Percentiles rank a stretch among this genome's conserved stretches.
Conservation (phyloP, 1,139 yeast genomes). For the Diutina mesorugosa region DNA sequence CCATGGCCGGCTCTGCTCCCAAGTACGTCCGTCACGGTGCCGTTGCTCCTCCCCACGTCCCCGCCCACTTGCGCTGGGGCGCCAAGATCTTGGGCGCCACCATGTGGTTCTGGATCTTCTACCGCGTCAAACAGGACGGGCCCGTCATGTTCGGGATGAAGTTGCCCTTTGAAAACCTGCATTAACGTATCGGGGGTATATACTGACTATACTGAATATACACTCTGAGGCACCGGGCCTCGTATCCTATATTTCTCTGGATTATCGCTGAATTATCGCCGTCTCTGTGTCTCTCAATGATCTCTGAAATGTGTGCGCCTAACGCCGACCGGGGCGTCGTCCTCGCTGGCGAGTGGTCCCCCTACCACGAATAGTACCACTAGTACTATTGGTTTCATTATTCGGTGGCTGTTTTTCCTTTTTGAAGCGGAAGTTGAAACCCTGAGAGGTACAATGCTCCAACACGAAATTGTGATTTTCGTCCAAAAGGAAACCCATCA, state of each 20-base stretch:
- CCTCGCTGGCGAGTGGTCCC: too few species aligned
- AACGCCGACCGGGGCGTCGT: too few species aligned
- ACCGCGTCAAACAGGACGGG: slow-evolving; percentile 56
- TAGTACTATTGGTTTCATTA: too few species aligned
- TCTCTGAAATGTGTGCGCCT: too few species aligned
- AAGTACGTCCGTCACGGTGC: slow-evolving; percentile 42
- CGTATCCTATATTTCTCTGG: too few species aligned
- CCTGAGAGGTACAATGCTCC: neutral
- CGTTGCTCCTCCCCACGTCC: slow-evolving; percentile 41
- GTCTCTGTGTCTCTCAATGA: too few species aligned
- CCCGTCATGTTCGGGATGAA: slow-evolving; percentile 2
- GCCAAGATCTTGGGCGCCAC: slow-evolving; percentile 65
- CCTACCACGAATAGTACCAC: too few species aligned
- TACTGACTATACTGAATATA: neutral
- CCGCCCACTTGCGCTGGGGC: slow-evolving; percentile 40
- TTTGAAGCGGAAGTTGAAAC: neutral
- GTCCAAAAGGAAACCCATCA: neutral
- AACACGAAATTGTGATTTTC: neutral
- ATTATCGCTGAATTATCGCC: too few species aligned
- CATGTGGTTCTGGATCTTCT: slow-evolving; percentile 81
- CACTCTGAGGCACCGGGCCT: neutral
- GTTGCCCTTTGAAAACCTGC: slow-evolving; percentile 2
- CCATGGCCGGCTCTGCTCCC: slow-evolving; percentile 5
- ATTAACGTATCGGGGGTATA: neutral
- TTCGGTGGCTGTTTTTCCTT: too few species aligned